Evolutionary conservation across 495 filamentous ascomycete genomes (phyloP), one percentile per base, ranked within the genome.

Genomic region (Aspergillus coremiiformis): DNA sequence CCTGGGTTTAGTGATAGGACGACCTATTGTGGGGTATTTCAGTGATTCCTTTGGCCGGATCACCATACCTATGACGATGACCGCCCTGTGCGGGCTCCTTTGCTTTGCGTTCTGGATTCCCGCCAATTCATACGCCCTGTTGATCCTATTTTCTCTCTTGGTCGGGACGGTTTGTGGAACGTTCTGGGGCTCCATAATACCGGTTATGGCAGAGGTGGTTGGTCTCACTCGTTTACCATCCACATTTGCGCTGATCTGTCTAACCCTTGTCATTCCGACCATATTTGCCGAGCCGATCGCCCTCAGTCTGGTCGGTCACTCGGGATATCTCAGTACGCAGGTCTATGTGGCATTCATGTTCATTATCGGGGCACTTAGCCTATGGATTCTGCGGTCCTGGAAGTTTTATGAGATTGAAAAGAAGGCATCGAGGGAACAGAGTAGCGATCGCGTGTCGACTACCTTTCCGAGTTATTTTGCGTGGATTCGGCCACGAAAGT

Each of bases 91-190:
- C 5, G 84, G 81, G 8, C 26, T 89, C 11, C 68, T 80, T n/a
- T 74, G 75, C 39, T 76, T 90, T n/a, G 77, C 81, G 19, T 69
- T 90, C 5, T 93, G 87, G 87, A 81, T 82, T 29, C 78, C 77
- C 11, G 79, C 84, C 0, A 78, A 78, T 44, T 72, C 63, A 44
- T 85, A 78, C 53, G 78, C 75, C 0, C 77, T 83, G 0, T 63
- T 87, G 32, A 74, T 89, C 23, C 74, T 89, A 49, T 90, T 84
- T 54, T 77, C 84, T 1, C 49, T 89, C 6, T 66, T 83, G 11
- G 70, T 71, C 4, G 86, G 87, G 0, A 68, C 68, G 12, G 80
- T 89, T 2, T 76, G 80, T 11, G 87, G 86, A 14, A 79, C 77
- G 0, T 85, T 87, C 51, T 89, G 86, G 86, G 77, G 78, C 1